Base-by-base conservation (phyloP, 2,329 filamentous ascomycete species). In the Aureobasidium sp. region DNA sequence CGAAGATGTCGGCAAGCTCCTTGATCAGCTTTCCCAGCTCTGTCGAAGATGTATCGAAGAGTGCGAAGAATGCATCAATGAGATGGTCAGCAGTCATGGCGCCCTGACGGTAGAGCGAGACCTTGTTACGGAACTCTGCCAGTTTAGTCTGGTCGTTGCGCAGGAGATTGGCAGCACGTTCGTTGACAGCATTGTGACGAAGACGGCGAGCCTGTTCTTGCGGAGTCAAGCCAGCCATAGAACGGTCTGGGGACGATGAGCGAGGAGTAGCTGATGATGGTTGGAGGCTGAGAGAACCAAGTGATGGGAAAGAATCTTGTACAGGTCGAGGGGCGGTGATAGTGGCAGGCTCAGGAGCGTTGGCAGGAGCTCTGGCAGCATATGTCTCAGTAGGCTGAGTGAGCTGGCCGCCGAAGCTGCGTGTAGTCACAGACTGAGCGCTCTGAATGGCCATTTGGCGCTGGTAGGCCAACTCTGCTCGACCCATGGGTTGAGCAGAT, bases 381-480 rank as follows among this genome's bases (percentile, higher is more conserved):
- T 73, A 74, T 14, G 74, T 71, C 41, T 63, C 62, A 11, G 64
- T 61, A 16, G 67, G 65, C 61, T 71, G 70, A 6, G 88, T 90
- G 55, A 96, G 81, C 68, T 91, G 87, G 7, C 91, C 91, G 47
- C 92, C 91, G 76, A 97, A 97, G 3, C 85, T 91, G 47, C 91
- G 84, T 48, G 84, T 87, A 0, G 89, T 85, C 0, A 90, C 82
- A 0, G 91, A 90, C 70, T 95, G 91, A 0, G 91, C 87, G 54
- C 87, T 92, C 68, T 96, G 91, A 54, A 97, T 91, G 44, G 91
- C 92, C 80, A 96, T 86, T 69, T 96, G 91, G 55, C 94, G 82
- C 70, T 97, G 93, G 72, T 91, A 96, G 2, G 94, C 93, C 59
- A 96, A 77, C 74, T 97, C 91, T 65, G 95, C 94, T 70, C 94